Evolutionary conservation across 2,329 filamentous ascomycete species (phyloP).

Genomic region (Cercospora nicotianae): DNA sequence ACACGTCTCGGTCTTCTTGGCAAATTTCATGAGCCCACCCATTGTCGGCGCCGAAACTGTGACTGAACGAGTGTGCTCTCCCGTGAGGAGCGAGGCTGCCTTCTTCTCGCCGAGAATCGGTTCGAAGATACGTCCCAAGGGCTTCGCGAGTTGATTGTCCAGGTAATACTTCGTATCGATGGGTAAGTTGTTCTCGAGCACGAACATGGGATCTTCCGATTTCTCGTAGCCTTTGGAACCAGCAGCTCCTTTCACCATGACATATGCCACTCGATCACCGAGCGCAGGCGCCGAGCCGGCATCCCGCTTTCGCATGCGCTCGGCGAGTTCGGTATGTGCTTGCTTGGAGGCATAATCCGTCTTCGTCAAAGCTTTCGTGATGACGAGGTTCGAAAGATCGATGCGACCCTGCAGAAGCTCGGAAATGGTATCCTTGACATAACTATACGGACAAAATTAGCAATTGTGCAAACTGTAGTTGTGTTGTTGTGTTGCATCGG

Average conservation of each 20-base stretch:
- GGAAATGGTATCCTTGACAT: constrained; percentile 94
- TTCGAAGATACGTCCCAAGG: constrained; percentile 92
- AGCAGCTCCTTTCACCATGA: constrained; percentile 88
- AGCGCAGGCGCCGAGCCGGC: constrained; percentile 88
- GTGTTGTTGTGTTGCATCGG: constrained; percentile 2
- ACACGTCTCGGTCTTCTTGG: constrained; percentile 96
- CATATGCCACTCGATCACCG: constrained; percentile 95
- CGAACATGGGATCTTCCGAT: constrained; percentile 94
- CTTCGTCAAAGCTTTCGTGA: constrained; percentile 95
- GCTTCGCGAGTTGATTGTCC: constrained; percentile 96
- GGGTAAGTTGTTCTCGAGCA: constrained; percentile 94
- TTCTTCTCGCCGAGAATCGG: constrained; percentile 94
- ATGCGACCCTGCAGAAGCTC: constrained; percentile 95
- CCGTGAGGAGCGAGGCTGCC: constrained; percentile 79
- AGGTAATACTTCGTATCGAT: constrained; percentile 99
- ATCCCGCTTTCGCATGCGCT: constrained; percentile 96
- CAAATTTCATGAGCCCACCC: constrained; percentile 96
- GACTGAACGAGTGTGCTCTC: constrained; percentile 92
- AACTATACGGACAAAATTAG: constrained; percentile 58
- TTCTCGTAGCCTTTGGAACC: constrained; percentile 96
- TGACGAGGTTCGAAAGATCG: constrained; percentile 98
- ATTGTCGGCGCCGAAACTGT: constrained; percentile 87
- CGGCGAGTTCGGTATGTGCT: constrained; percentile 91
- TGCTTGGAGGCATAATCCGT: constrained; percentile 87
- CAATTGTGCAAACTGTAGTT: constrained; percentile 20